Base-by-base conservation (phyloP, 2,329 filamentous ascomycete genomes). In the Cordyceps cicadae region DNA sequence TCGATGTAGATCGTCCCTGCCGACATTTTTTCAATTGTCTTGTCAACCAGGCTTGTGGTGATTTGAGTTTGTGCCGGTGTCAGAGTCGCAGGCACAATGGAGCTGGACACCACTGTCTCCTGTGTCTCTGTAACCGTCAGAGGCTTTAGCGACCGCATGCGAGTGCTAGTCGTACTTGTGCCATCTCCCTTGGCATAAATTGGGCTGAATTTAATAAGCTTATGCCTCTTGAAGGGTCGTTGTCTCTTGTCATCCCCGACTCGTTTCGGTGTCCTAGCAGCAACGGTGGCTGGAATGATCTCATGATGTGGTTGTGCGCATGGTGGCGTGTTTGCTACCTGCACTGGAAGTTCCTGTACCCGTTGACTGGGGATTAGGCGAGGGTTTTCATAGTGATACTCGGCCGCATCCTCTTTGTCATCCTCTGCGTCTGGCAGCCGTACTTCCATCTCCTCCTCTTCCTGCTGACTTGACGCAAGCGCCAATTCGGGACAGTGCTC, bases 401-500 rank as follows among this genome's bases (percentile, higher is more conserved):
- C 37, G 9, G 11, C 4, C 4, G 45, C 32, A 29, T 29, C 49
- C 32, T 54, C 14, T 41, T 32, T 26, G 29, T 54, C 57, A 43
- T 63, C 59, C 15, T 68, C 66, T 7, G 68, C 70, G 43, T 68
- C 68, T 1, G 73, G 73, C 5, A 74, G 63, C 41, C 70, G 68
- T 52, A 70, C 68, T 52, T 76, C 75, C n/a, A 75, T 61, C 9
- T 75, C 72, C 15, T 75, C 72, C 24, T 75, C 74, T 9, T 68
- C 62, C 21, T 57, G 37, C 21, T 24, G 45, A 46, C 58, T 60
- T 26, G 51, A 54, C 26, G 29, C n/a, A 34, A 6, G 29, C 26
- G 8, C 5, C 17, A 11, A 3, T 8, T 8, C 7, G 11, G 17
- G 14, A 4, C 11, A 9, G 5, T 12, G 11, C 41, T 24, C 26